A percentile compares a stretch with the other conserved stretches of the same genome.
These are phyloP conservation scores for Gossypium arboreum DNA, from an alignment of 345 rosid genomes.

Conservation along the genomic window DNA sequence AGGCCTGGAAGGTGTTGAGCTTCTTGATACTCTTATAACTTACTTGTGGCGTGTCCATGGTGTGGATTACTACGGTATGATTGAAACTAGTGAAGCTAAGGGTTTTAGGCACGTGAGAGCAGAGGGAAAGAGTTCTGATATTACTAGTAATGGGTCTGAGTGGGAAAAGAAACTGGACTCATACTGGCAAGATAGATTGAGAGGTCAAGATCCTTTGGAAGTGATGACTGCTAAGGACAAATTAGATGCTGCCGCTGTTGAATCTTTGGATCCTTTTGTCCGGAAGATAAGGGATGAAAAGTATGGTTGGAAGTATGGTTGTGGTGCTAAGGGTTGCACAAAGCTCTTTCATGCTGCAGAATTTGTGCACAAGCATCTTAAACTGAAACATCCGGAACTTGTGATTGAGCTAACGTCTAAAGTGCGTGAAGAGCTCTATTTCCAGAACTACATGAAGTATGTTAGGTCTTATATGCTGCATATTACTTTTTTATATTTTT, in stretches of 20 bases:
- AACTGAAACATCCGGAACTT: conserved; percentile 87
- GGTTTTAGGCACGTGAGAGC: conserved; percentile 85
- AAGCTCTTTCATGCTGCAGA: conserved; percentile 99
- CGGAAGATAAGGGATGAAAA: conserved; percentile 99
- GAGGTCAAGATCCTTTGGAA: conserved; percentile 88
- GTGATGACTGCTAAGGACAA: conserved; percentile 91
- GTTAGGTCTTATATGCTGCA: conserved; percentile 19
- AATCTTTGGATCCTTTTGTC: conserved; percentile 83
- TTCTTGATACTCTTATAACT: conserved; percentile 83
- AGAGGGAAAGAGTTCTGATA: conserved; percentile 68
- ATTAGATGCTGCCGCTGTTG: conserved; percentile 81
- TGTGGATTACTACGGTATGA: conserved; percentile 84
- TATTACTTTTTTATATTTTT: conserved; percentile 6
- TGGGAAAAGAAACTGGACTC: conserved; percentile 77
- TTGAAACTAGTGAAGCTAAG: conserved; percentile 82
- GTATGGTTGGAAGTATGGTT: conserved; percentile 99
- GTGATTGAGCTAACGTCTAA: conserved; percentile 74
- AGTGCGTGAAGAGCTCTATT: conserved; percentile 93
- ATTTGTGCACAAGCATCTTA: conserved; percentile 98
- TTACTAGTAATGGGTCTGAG: conserved; percentile 47
- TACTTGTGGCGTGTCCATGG: conserved; percentile 98
- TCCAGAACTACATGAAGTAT: conserved; percentile 95
- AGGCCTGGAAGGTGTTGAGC: conserved; percentile 94
- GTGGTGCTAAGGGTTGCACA: conserved; percentile 99
- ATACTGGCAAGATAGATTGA: conserved; percentile 86